Percentiles rank a stretch among this genome's conserved stretches.
Evolutionary conservation across 176 grass and related monocot species (phyloP).

Genomic region (Hyparrhenia diplandra): DNA sequence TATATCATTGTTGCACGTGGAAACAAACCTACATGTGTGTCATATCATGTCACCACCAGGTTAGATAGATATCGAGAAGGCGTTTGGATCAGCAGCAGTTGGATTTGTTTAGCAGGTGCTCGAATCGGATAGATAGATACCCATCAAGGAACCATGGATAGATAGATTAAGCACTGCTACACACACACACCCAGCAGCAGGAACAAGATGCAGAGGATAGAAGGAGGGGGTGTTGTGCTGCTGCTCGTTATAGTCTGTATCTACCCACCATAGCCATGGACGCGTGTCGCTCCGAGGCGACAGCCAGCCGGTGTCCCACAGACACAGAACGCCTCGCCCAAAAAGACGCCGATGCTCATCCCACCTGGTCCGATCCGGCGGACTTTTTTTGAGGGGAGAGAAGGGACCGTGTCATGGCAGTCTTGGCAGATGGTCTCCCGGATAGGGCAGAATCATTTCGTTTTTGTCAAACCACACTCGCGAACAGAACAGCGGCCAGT

Average conservation of each 20-base stretch:
- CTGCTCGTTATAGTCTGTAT: not conserved
- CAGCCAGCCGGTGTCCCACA: not conserved
- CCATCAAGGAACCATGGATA: not conserved
- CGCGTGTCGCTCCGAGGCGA: not conserved
- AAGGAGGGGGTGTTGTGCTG: too few species aligned
- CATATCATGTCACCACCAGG: not conserved
- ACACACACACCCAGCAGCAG: too few species aligned
- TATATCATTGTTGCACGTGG: not conserved
- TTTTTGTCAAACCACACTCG: conserved; percentile 2
- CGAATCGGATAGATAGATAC: not conserved
- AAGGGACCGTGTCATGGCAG: not conserved
- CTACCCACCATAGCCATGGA: not conserved
- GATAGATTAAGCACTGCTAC: not conserved
- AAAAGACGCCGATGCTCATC: conserved; percentile 4
- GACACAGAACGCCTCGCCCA: not conserved
- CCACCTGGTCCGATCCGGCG: conserved; percentile 30
- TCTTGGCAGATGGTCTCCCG: not conserved
- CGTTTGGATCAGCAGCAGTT: not conserved
- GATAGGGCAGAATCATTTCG: conserved; percentile 20
- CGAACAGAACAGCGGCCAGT: not conserved
- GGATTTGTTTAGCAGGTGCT: not conserved
- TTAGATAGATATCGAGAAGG: not conserved
- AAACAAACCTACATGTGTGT: too few species aligned
- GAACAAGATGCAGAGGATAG: not conserved
- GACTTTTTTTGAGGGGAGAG: too few species aligned